phyloP scores from a whole-genome alignment of 306 rosid genomes.

The Canavalia ensiformis region DNA sequence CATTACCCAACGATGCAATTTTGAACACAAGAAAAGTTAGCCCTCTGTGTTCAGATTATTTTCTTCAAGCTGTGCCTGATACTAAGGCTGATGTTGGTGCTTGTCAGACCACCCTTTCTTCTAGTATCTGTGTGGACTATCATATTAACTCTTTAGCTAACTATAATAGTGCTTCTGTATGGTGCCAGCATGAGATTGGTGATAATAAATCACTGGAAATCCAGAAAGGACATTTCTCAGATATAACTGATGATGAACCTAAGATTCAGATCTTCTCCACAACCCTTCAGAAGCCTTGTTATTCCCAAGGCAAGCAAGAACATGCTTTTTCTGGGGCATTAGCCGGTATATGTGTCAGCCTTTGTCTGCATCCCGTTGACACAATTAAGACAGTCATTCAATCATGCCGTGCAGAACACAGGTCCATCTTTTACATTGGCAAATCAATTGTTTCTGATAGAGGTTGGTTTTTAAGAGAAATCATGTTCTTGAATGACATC shows the following conservation, averaged over 20 bases:
- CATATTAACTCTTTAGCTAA: slow-evolving; percentile 54
- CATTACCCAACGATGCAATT: slow-evolving; percentile 44
- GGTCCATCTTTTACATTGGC: slow-evolving; percentile 78
- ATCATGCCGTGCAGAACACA: slow-evolving; percentile 75
- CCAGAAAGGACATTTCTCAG: slow-evolving; percentile 48
- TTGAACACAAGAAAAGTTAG: slow-evolving; percentile 48
- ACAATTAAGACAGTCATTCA: slow-evolving; percentile 92
- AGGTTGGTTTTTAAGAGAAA: slow-evolving; percentile 63
- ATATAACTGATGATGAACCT: slow-evolving; percentile 50
- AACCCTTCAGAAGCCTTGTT: slow-evolving; percentile 52
- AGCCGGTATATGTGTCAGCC: slow-evolving; percentile 92
- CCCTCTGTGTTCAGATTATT: slow-evolving; percentile 66
- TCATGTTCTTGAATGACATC: slow-evolving; percentile 18
- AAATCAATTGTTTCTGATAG: slow-evolving; percentile 88
- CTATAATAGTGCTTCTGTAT: slow-evolving; percentile 45
- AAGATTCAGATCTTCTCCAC: slow-evolving; percentile 50
- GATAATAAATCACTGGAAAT: slow-evolving; percentile 55
- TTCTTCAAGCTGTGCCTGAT: slow-evolving; percentile 52
- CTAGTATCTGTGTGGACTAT: slow-evolving; percentile 57
- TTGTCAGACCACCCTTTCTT: slow-evolving; percentile 47
- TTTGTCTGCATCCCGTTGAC: slow-evolving; percentile 94
- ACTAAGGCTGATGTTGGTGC: slow-evolving; percentile 44
- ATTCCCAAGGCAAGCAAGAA: slow-evolving; percentile 70
- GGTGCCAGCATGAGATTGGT: slow-evolving; percentile 49
- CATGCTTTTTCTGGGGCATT: slow-evolving; percentile 98